phyloP scores from a whole-genome alignment of 257 asterid species.

The Solanum corneliomulleri region DNA sequence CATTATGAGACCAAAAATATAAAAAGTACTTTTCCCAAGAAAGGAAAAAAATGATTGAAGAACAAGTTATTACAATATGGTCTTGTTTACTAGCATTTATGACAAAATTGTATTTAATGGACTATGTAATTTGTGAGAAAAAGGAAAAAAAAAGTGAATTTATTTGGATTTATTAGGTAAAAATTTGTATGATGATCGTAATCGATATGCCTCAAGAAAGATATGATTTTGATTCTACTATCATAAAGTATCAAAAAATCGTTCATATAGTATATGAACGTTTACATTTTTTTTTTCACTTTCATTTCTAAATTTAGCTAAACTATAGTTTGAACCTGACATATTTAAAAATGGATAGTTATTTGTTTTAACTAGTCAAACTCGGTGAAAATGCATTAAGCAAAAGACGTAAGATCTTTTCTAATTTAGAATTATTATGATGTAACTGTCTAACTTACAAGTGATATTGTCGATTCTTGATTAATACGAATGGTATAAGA shows the following conservation, averaged over 20 bases:
- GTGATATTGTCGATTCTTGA: background rate
- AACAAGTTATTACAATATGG: background rate
- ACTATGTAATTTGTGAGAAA: background rate
- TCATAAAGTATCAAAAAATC: background rate
- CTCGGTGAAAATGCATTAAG: background rate
- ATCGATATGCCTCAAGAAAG: background rate
- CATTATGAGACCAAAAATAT: background rate
- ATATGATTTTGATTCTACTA: background rate
- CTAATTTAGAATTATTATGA: background rate
- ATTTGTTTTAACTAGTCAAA: background rate
- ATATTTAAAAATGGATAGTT: background rate
- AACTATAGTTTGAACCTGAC: background rate
- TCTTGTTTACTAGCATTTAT: background rate
- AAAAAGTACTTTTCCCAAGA: background rate
- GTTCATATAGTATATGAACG: background rate
- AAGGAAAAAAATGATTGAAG: background rate
- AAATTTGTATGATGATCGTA: background rate
- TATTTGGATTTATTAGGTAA: background rate
- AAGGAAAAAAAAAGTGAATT: background rate
- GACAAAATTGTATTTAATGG: background rate
- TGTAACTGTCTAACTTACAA: background rate
- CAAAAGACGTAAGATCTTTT: background rate
- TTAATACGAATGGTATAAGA: background rate
- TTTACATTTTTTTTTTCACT: background rate
- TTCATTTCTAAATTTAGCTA: background rate